Evolutionary conservation across 768 basidiomycete species (phyloP).

Genomic region (Mycena kentingensis): DNA sequence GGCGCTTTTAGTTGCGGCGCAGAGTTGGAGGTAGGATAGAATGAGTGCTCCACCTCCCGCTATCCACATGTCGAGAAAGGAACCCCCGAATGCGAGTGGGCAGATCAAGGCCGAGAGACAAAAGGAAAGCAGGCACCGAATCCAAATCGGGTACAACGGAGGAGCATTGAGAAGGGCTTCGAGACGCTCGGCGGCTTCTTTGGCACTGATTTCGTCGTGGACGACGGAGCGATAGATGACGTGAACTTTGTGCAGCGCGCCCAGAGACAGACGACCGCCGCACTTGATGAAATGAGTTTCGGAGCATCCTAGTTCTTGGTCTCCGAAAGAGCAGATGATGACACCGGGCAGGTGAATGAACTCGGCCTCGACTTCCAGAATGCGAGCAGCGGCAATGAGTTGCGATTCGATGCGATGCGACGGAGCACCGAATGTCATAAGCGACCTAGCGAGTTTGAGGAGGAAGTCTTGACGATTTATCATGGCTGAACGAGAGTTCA

Average conservation of each 20-base stretch:
- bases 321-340: conserved; percentile 87
- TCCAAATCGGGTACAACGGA: conserved; percentile 61
- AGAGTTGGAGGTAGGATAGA: conserved; percentile 70
- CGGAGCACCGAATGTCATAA: conserved; percentile 92
- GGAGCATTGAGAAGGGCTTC: conserved; percentile 62
- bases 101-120: conserved; percentile 76
- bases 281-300: conserved; percentile 90
- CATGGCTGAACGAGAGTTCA: conserved; percentile 53
- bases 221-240: conserved; percentile 83
- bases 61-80: conserved; percentile 84
- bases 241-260: conserved; percentile 83
- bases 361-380: conserved; percentile 89
- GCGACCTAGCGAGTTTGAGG: conserved; percentile 78
- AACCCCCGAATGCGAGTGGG: conserved; percentile 83
- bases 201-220: conserved; percentile 89
- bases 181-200: conserved; percentile 66
- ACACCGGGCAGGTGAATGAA: conserved; percentile 84
- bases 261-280: conserved; percentile 74
- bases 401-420: conserved; percentile 95
- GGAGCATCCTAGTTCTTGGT: conserved; percentile 84
- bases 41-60: conserved; percentile 69
- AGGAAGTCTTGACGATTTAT: conserved; percentile 83
- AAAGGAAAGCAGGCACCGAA: conserved; percentile 71
- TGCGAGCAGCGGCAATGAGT: conserved; percentile 82
- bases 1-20: conserved; percentile 71